Base-by-base conservation (phyloP, 2,329 filamentous ascomycete species). In the Cladosporium austrohemisphaericum region DNA sequence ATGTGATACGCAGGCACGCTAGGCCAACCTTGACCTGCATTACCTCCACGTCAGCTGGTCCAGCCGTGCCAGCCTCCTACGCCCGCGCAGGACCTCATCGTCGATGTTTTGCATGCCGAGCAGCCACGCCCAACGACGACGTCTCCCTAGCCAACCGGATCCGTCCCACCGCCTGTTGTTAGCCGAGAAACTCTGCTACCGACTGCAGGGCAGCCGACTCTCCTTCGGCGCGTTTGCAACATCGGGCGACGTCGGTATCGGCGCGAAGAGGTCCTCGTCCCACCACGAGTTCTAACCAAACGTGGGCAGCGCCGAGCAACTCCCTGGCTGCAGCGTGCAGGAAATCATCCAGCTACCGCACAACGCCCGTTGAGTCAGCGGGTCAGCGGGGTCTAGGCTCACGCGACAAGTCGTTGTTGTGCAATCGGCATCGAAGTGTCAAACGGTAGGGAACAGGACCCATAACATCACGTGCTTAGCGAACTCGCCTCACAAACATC, bases 21-120 rank as follows among this genome's bases (percentile, higher is more conserved):
- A n/a, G n/a, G n/a, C n/a, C 8, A 38, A 3, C 6, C 9, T n/a
- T 20, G 9, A 11, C 35, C 6, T 20, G 41, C 41, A 20, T 18
- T 18, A 31, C 14, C n/a, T 22, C 23, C 23, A 28, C n/a, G 41
- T 32, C 41, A 23, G 26, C 28, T 31, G 37, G 10, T 22, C 41
- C 28, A 36, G 31, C 43, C 22, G 18, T n/a, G 14, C 37, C 23
- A 29, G 16, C 33, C 9, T 18, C 29, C 14, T 22, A 26, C 31
- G 32, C 33, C 23, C 20, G 31, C 23, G 29, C 29, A 14, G 16
- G 9, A 35, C n/a, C 16, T n/a, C 43, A 47, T 47, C 44, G 44
- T 47, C 44, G 33, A 47, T 47, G 16, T 38, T 47, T 47, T 38
- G 44, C 44, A 47, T 38, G 44, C 44, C 33, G 36, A 23, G 25